These are phyloP conservation scores for Cryptococcus jaspeensis DNA, from an alignment of 1,284 basidiomycete genomes.

Conservation along the genomic window DNA sequence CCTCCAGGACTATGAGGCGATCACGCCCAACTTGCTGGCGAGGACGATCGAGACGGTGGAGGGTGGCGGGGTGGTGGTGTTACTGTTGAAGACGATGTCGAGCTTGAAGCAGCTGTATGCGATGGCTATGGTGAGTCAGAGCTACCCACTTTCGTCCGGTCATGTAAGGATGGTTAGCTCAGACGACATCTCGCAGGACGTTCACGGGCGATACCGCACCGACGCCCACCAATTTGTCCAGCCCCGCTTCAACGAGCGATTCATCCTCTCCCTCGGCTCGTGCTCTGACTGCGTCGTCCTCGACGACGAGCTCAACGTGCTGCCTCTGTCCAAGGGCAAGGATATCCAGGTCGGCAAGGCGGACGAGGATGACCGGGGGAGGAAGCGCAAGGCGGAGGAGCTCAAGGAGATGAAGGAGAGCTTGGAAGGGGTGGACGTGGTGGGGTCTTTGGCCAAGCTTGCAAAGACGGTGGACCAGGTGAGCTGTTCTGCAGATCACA, in stretches of 20 bases:
- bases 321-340: constrained; percentile 94
- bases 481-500: constrained; percentile 11
- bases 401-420: constrained; percentile 78
- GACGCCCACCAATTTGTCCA: constrained; percentile 85
- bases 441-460: constrained; percentile 87
- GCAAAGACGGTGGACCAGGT: constrained; percentile 89
- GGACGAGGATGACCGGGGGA: constrained; percentile 43
- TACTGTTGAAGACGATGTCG: constrained; percentile 93
- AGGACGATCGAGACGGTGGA: constrained; percentile 98
- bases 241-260: constrained; percentile 97
- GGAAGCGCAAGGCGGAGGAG: constrained; percentile 56
- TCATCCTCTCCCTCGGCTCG: constrained; percentile 88
- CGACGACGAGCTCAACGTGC: constrained; percentile 96
- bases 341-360: constrained; percentile 64
- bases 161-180: background rate
- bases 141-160: background rate
- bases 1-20: constrained; percentile 96
- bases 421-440: constrained; percentile 78
- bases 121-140: constrained; percentile 83
- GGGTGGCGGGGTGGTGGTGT: constrained; percentile 89
- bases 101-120: constrained; percentile 90
- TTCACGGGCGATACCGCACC: constrained; percentile 89
- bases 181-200: constrained; percentile 62
- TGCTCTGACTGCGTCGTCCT: constrained; percentile 89
- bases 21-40: constrained; percentile 95